phyloP scores from a whole-genome alignment of 805 yeast species.

The Candida vartiovaarae region DNA sequence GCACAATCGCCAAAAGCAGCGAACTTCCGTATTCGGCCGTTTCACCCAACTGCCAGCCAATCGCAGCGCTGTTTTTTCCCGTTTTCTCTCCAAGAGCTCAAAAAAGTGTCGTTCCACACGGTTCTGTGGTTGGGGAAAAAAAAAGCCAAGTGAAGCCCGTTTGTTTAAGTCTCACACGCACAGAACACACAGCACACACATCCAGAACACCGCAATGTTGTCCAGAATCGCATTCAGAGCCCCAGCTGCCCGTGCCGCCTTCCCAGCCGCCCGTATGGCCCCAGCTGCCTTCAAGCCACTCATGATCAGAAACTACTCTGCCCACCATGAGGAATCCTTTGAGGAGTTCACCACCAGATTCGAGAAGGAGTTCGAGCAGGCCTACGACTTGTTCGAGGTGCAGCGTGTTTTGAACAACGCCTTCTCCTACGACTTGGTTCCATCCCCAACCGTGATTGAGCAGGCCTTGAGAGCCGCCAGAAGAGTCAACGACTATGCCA shows the following conservation, averaged over 20 bases:
- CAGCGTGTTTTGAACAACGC: constrained; percentile 96
- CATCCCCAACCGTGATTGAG: constrained; percentile 93
- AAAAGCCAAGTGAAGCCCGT: no score
- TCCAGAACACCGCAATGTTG: constrained; percentile 4
- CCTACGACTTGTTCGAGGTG: constrained; percentile 80
- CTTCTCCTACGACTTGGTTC: constrained; percentile 97
- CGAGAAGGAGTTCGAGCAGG: constrained; percentile 94
- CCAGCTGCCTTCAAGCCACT: constrained; percentile 8
- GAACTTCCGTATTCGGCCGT: no score
- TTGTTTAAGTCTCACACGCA: not conserved
- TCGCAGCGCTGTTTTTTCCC: not conserved
- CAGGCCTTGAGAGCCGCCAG: constrained; percentile 96
- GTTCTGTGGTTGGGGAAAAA: no score
- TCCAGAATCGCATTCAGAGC: constrained; percentile 15
- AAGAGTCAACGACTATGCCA: constrained; percentile 97
- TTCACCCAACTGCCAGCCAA: not conserved
- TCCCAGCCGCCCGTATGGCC: constrained; percentile 1
- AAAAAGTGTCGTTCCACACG: no score
- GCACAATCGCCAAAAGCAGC: no score
- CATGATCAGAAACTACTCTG: constrained; percentile 62
- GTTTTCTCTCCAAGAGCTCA: not conserved
- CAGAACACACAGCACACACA: not conserved
- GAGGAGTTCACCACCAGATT: constrained; percentile 88
- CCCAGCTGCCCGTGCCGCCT: constrained; percentile 13
- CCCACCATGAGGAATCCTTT: constrained; percentile 82